These are phyloP conservation scores for Colletotrichum sp. DNA, from an alignment of 2,329 filamentous ascomycete species.

Conservation along the genomic window DNA sequence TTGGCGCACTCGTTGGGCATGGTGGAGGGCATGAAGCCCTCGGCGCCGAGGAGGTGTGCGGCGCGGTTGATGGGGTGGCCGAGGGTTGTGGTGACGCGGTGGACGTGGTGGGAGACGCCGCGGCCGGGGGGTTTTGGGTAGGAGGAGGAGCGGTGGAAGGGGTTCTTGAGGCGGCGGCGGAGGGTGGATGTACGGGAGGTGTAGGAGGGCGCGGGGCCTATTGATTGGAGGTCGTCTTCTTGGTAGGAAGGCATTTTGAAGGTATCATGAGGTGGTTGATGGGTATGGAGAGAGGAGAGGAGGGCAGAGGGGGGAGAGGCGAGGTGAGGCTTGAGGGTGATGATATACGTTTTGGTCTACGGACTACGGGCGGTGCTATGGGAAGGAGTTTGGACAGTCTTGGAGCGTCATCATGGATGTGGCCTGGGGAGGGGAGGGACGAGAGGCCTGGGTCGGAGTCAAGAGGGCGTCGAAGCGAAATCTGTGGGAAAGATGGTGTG, in stretches of 20 bases:
- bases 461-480: background rate
- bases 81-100: conserved; percentile 69
- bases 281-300: background rate
- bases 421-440: background rate
- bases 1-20: conserved; percentile 79
- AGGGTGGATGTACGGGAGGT: background rate
- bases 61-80: conserved; percentile 71
- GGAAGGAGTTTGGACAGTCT: background rate
- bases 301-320: background rate
- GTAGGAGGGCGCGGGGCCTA: background rate
- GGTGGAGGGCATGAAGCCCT: conserved; percentile 78
- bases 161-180: background rate
- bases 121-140: background rate
- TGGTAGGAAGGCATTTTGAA: background rate
- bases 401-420: background rate
- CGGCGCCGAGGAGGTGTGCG: conserved; percentile 71
- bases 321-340: background rate
- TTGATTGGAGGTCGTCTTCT: background rate
- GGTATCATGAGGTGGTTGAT: background rate
- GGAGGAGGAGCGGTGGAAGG: background rate
- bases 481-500: background rate
- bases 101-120: conserved; percentile 60
- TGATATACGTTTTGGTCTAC: background rate
- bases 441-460: background rate
- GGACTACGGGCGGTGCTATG: background rate